Evolutionary conservation across 192 early-diverging fungal genomes (phyloP).

Genomic region (Coemansia sp.): DNA sequence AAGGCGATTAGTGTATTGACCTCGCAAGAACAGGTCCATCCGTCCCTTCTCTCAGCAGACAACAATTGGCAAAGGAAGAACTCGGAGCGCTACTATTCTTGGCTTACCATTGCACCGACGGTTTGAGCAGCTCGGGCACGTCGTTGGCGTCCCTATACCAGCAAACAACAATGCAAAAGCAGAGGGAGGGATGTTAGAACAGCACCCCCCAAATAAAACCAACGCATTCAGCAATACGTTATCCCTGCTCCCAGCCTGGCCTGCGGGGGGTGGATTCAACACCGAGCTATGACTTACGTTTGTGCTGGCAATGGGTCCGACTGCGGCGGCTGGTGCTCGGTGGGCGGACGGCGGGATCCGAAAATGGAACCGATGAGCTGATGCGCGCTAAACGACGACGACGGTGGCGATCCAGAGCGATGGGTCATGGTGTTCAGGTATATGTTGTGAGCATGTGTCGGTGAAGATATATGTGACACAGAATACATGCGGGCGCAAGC

Average conservation of each 20-base stretch:
- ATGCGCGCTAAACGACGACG: constrained; percentile 22
- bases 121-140: constrained; percentile 45
- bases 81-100: background rate
- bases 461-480: constrained; percentile 2
- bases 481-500: background rate
- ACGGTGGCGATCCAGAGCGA: constrained; percentile 7
- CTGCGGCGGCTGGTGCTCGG: constrained; percentile 11
- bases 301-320: constrained; percentile 14
- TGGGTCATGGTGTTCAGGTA: background rate
- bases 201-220: background rate
- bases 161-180: constrained; percentile 1
- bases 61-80: constrained; percentile 1
- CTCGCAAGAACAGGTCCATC: background rate
- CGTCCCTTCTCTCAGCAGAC: background rate
- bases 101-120: constrained; percentile 43
- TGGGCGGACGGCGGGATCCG: constrained; percentile 16
- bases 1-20: background rate
- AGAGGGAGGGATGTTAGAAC: constrained; percentile 11
- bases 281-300: background rate
- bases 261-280: background rate
- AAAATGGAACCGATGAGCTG: constrained; percentile 36
- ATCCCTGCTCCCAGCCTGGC: background rate
- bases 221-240: background rate
- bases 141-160: constrained; percentile 4
- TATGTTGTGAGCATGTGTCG: background rate